Evolutionary conservation across 2,329 filamentous ascomycete species (phyloP).

Genomic region (Polytolypa hystricis): DNA sequence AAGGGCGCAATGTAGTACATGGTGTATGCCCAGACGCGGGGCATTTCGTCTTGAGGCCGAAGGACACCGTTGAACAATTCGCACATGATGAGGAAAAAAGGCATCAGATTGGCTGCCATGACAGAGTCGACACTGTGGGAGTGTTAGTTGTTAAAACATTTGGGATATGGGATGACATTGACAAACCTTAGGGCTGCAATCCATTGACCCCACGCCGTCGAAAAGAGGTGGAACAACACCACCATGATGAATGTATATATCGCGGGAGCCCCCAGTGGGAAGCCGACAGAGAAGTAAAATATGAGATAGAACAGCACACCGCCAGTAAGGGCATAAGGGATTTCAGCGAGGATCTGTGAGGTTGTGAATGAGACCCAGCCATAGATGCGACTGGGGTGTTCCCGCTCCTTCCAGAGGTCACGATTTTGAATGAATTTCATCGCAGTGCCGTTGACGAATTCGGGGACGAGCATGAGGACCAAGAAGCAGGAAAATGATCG

Average conservation of each 20-base stretch:
- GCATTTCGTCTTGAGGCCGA: conserved; percentile 65
- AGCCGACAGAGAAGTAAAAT: conserved; percentile 61
- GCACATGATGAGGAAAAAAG: conserved; percentile 73
- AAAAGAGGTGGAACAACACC: conserved; percentile 61
- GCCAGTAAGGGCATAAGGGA: conserved; percentile 53
- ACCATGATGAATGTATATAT: conserved; percentile 66
- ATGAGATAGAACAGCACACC: conserved; percentile 54
- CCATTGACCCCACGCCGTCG: conserved; percentile 64
- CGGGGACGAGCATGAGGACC: conserved; percentile 51
- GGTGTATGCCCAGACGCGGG: conserved; percentile 66
- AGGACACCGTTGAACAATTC: conserved; percentile 80
- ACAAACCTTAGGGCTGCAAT: conserved; percentile 60
- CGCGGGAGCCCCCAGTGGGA: conserved; percentile 51
- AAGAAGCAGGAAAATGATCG: conserved; percentile 59
- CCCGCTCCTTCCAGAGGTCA: conserved; percentile 56
- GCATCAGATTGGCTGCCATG: conserved; percentile 68
- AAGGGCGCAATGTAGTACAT: conserved; percentile 78
- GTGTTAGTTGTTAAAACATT: not conserved
- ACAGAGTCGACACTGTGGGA: conserved; percentile 42
- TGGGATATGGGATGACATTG: conserved; percentile 11
- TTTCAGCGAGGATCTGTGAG: conserved; percentile 56
- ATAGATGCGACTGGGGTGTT: conserved; percentile 59
- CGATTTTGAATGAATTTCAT: conserved; percentile 62
- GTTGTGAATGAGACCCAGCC: conserved; percentile 60
- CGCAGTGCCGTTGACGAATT: conserved; percentile 58